Conservation (phyloP, 2,329 filamentous ascomycete species). For the Leptographium galeiforme region DNA sequence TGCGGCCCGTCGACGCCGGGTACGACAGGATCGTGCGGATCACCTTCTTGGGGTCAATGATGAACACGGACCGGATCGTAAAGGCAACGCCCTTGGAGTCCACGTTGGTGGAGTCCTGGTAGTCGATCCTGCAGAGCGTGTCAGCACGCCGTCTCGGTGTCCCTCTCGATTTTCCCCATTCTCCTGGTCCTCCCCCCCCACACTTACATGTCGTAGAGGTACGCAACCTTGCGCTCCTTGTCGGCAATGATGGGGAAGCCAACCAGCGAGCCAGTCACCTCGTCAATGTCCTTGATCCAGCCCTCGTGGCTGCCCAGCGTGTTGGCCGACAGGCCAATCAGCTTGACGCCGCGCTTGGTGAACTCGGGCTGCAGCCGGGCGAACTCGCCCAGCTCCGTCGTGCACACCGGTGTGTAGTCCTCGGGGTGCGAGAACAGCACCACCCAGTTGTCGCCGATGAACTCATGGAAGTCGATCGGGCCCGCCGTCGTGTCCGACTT, state of each 20-base stretch:
- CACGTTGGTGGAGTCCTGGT: conserved; percentile 70
- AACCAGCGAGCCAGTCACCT: conserved; percentile 58
- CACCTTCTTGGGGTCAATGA: conserved; percentile 89
- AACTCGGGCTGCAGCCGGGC: conserved; percentile 84
- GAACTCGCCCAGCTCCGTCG: conserved; percentile 83
- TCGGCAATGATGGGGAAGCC: conserved; percentile 72
- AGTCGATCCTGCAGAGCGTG: conserved; percentile 44
- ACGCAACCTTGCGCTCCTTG: conserved; percentile 63
- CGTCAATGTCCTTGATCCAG: conserved; percentile 85
- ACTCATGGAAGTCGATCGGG: conserved; percentile 71
- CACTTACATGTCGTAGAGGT: conserved; percentile 57
- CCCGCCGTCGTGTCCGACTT: conserved; percentile 67
- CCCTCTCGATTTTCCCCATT: no score
- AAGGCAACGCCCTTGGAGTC: conserved; percentile 75
- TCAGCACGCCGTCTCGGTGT: no score
- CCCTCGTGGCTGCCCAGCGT: conserved; percentile 68
- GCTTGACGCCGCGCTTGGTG: conserved; percentile 72
- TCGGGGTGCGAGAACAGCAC: conserved; percentile 76
- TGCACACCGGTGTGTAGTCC: conserved; percentile 92
- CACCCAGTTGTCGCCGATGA: conserved; percentile 66
- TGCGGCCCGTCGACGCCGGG: conserved; percentile 79
- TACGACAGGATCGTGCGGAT: conserved; percentile 88
- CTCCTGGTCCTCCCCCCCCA: neutral
- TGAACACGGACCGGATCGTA: conserved; percentile 88
- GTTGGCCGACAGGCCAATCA: conserved; percentile 84